Percentiles rank a stretch among this genome's conserved stretches.
Conservation (phyloP, 1,284 basidiomycete species). For the Ustilago cynodontis region DNA sequence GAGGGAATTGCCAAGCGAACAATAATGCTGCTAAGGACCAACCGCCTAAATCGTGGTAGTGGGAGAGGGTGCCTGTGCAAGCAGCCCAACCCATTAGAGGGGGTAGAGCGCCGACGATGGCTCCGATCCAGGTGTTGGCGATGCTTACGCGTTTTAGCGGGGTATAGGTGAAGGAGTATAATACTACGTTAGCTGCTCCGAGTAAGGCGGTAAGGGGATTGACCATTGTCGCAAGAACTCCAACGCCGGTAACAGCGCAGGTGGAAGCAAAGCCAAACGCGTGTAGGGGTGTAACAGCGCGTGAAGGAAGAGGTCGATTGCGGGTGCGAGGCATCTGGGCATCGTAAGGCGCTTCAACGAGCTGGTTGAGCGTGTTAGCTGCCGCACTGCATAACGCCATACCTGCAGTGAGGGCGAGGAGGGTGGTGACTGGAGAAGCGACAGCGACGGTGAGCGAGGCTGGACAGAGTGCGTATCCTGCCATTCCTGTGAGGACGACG, state of each 20-base stretch:
- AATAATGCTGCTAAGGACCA: slow-evolving; percentile 72
- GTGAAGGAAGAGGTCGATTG: slow-evolving; percentile 86
- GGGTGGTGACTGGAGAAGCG: slow-evolving; percentile 64
- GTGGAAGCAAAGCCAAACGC: slow-evolving; percentile 82
- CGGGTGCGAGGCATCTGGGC: slow-evolving; percentile 96
- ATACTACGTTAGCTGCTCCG: slow-evolving; percentile 84
- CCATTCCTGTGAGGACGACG: slow-evolving; percentile 90
- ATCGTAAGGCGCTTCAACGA: slow-evolving; percentile 94
- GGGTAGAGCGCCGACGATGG: slow-evolving; percentile 90
- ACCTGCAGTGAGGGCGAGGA: slow-evolving; percentile 88
- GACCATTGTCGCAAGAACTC: slow-evolving; percentile 83
- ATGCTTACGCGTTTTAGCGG: slow-evolving; percentile 89
- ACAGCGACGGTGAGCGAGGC: slow-evolving; percentile 49
- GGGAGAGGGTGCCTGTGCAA: slow-evolving; percentile 83
- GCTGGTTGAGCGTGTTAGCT: slow-evolving; percentile 94
- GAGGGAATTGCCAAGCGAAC: slow-evolving; percentile 98
- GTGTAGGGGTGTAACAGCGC: slow-evolving; percentile 85
- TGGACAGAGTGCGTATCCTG: slow-evolving; percentile 87
- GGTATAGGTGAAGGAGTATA: slow-evolving; percentile 94
- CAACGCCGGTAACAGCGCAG: slow-evolving; percentile 83
- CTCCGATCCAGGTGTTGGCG: slow-evolving; percentile 95
- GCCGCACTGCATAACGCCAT: slow-evolving; percentile 91
- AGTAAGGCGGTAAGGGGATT: slow-evolving; percentile 89
- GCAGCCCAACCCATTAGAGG: slow-evolving; percentile 99
- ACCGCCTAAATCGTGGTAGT: slow-evolving; percentile 71